A percentile compares a stretch with the other conserved stretches of the same genome.
Evolutionary conservation across 768 basidiomycete species (phyloP).

Genomic region (Naganishia friedmannii): DNA sequence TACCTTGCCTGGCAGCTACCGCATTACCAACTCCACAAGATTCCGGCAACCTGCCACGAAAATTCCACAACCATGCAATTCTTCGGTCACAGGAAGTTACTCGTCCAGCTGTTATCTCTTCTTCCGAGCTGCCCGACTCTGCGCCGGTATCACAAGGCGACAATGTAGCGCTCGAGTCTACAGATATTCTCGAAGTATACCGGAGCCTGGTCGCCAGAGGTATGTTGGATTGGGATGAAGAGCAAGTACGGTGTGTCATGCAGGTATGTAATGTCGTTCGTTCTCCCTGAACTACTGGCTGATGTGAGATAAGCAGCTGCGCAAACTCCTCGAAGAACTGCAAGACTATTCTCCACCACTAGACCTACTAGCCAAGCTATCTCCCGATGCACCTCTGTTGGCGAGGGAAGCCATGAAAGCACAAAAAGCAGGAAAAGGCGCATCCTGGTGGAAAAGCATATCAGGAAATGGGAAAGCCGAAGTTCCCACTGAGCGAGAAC

Average conservation of each 20-base stretch:
- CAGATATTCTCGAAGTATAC: conserved; percentile 59
- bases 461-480: conserved; percentile 30
- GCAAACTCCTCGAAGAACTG: conserved; percentile 57
- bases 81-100: not conserved
- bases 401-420: conserved; percentile 33
- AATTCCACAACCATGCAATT: not conserved
- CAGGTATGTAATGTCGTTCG: conserved; percentile 53
- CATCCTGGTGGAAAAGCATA: conserved; percentile 34
- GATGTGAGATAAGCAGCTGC: conserved; percentile 52
- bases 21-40: not conserved
- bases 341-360: conserved; percentile 59
- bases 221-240: conserved; percentile 57
- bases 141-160: not conserved
- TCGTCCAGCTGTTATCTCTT: not conserved
- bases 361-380: conserved; percentile 50
- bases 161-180: conserved; percentile 27
- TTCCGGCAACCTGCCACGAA: not conserved
- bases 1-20: not conserved
- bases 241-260: conserved; percentile 60
- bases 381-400: conserved; percentile 37
- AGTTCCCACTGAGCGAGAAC: conserved; percentile 37
- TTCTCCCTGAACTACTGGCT: not conserved
- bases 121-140: not conserved
- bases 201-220: conserved; percentile 57
- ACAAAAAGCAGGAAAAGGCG: conserved; percentile 23